Evolutionary conservation across 768 basidiomycete genomes (phyloP).

Genomic region (Hericium erinaceus): DNA sequence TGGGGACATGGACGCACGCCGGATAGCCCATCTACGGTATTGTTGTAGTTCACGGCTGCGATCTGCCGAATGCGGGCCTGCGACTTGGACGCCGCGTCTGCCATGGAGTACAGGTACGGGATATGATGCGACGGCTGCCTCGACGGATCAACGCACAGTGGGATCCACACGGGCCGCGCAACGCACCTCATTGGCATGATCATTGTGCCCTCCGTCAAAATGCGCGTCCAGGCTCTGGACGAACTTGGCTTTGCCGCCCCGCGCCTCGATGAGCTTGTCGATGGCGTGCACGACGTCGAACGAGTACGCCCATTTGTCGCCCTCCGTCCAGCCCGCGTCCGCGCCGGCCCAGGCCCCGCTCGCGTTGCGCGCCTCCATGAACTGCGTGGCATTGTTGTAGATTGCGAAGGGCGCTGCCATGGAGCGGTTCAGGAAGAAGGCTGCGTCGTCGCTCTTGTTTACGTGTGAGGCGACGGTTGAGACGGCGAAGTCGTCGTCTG

Average conservation of each 20-base stretch:
- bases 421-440: slow-evolving; percentile 46
- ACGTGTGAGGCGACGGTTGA: slow-evolving; percentile 52
- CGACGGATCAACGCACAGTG: not conserved
- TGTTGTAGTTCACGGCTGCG: slow-evolving; percentile 54
- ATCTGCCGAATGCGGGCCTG: slow-evolving; percentile 67
- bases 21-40: slow-evolving; percentile 58
- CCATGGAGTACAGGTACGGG: slow-evolving; percentile 71
- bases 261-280: slow-evolving; percentile 46
- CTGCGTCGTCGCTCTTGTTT: slow-evolving; percentile 38
- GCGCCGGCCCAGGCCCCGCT: slow-evolving; percentile 64
- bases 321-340: slow-evolving; percentile 75
- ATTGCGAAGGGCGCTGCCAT: slow-evolving; percentile 48
- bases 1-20: slow-evolving; percentile 35
- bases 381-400: slow-evolving; percentile 62
- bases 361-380: slow-evolving; percentile 72
- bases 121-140: slow-evolving; percentile 76
- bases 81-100: slow-evolving; percentile 59
- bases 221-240: slow-evolving; percentile 56
- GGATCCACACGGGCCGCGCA: not conserved
- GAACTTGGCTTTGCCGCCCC: slow-evolving; percentile 60
- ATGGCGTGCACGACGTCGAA: slow-evolving; percentile 72
- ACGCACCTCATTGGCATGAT: slow-evolving; percentile 70
- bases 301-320: slow-evolving; percentile 70
- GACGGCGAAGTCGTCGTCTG: slow-evolving; percentile 74
- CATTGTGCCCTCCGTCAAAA: slow-evolving; percentile 58